Evolutionary conservation across 768 basidiomycete genomes (phyloP), one percentile per base, ranked within the genome.

Genomic region (Favolaschia claudopus): DNA sequence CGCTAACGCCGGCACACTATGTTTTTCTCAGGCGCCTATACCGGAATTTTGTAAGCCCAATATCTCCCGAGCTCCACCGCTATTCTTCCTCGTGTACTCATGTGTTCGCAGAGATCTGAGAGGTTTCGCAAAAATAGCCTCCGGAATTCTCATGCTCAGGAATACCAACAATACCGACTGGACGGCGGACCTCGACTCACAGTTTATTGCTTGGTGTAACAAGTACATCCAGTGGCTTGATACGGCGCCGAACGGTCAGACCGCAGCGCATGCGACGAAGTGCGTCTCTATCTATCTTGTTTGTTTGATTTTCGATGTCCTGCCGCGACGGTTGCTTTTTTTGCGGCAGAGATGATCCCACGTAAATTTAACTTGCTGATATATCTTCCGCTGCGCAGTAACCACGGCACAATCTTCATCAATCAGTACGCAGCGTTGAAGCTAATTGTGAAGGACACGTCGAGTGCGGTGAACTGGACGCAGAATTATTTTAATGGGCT

Each of bases 321-420:
- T n/a, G n/a, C n/a, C n/a, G n/a, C n/a, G n/a, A n/a, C 39, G 7
- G 25, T 15, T 4, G 7, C 17, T 8, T 20, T 10, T 27, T 24
- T 9, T 31, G 44, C 12, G 9, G 44, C 20, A 28, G 34, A 10
- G 10, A n/a, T n/a, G n/a, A n/a, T n/a, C n/a, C n/a, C n/a, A n/a
- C n/a, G n/a, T n/a, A n/a, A n/a, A n/a, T n/a, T n/a, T n/a, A n/a
- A n/a, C n/a, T n/a, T n/a, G 46, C 25, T 32, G 43, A 29, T 24
- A n/a, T 20, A 22, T 38, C 33, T n/a, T 1, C 20, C 49, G 34
- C 29, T 43, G 42, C 8, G 32, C 63, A 89, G 87, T 65, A 90
- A 90, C 63, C 89, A 89, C 63, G 88, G 86, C 20, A 77, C 84
- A 0, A 89, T 84, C 70, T 89, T 82, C 68, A 83, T 77, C 65